Conservation (phyloP, 1,139 yeast genomes). For the Casaregolazyma lundiana region DNA sequence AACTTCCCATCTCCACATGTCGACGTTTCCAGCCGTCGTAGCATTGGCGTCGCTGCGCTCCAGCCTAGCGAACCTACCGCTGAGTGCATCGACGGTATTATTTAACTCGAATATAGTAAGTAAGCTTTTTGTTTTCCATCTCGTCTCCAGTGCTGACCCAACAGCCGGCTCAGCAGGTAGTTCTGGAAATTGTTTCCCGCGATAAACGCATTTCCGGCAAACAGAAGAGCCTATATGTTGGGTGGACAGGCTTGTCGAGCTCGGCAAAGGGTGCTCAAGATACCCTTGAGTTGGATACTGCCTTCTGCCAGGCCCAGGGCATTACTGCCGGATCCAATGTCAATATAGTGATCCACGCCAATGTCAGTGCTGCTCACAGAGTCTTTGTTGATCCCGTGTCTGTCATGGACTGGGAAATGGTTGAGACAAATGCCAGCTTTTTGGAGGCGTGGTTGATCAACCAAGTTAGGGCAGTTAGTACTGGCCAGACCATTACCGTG, state of each 20-base stretch:
- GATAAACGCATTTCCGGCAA: conserved; percentile 19
- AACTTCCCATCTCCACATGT: conserved; percentile 13
- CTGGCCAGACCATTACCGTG: conserved; percentile 59
- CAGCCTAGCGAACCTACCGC: conserved; percentile 58
- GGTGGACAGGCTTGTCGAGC: conserved; percentile 74
- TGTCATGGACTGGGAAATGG: conserved; percentile 84
- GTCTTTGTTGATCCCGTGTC: conserved; percentile 76
- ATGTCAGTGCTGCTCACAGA: conserved; percentile 49
- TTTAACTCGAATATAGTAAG: conserved; percentile 48
- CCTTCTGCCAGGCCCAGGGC: conserved; percentile 43
- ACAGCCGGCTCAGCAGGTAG: conserved; percentile 52
- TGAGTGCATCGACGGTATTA: conserved; percentile 44
- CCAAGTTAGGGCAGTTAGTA: conserved; percentile 73
- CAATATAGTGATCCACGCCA: conserved; percentile 37
- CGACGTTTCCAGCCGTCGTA: conserved; percentile 30
- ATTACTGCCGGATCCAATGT: conserved; percentile 44
- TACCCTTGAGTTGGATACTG: conserved; percentile 51
- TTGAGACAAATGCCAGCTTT: conserved; percentile 73
- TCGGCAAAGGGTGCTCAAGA: conserved; percentile 28
- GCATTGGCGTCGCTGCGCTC: conserved; percentile 40
- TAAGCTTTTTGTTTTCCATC: conserved; percentile 17
- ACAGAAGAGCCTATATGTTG: conserved; percentile 46
- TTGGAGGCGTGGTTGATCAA: conserved; percentile 71
- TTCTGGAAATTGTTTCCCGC: conserved; percentile 41
- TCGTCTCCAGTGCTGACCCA: conserved; percentile 3